Conservation (phyloP, 1,284 basidiomycete genomes). For the Boletellus deceptivus region DNA sequence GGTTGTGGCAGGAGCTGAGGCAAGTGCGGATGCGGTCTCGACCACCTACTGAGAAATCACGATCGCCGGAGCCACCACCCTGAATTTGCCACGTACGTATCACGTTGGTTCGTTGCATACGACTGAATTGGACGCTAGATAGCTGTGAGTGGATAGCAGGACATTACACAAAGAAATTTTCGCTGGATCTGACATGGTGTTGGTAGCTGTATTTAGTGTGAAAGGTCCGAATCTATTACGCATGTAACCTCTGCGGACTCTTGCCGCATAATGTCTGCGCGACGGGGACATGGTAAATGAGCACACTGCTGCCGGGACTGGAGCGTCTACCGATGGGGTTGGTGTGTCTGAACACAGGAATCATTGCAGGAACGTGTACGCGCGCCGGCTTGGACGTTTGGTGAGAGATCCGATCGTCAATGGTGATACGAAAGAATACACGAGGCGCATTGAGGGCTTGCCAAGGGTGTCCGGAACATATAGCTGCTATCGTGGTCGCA, state of each 20-base stretch:
- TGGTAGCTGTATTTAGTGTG: conserved; percentile 14
- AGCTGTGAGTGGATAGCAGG: conserved; percentile 26
- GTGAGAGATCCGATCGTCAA: conserved; percentile 20
- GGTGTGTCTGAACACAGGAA: conserved; percentile 19
- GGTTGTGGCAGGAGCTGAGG: conserved; percentile 59
- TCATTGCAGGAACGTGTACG: conserved; percentile 27
- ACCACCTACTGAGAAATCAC: conserved; percentile 43
- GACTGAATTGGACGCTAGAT: conserved; percentile 26
- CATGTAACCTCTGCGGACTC: conserved; percentile 14
- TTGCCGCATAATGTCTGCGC: conserved; percentile 1
- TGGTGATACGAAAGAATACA: conserved; percentile 15
- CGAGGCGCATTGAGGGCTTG: conserved; percentile 20
- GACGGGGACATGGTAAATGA: conserved; percentile 13
- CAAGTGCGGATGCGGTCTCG: conserved; percentile 49
- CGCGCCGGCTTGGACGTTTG: conserved; percentile 15
- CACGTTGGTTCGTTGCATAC: conserved; percentile 11
- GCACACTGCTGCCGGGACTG: not conserved
- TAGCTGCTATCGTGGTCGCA: conserved; percentile 7
- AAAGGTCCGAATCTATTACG: conserved; percentile 20
- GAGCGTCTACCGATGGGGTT: conserved; percentile 3
- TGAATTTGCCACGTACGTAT: conserved; percentile 27
- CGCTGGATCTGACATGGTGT: conserved; percentile 2
- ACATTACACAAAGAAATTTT: conserved; percentile 11
- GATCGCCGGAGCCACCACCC: conserved; percentile 37
- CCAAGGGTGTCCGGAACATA: conserved; percentile 4